phyloP scores from a whole-genome alignment of 2,329 filamentous ascomycete species.

The Fusarium luffae region DNA sequence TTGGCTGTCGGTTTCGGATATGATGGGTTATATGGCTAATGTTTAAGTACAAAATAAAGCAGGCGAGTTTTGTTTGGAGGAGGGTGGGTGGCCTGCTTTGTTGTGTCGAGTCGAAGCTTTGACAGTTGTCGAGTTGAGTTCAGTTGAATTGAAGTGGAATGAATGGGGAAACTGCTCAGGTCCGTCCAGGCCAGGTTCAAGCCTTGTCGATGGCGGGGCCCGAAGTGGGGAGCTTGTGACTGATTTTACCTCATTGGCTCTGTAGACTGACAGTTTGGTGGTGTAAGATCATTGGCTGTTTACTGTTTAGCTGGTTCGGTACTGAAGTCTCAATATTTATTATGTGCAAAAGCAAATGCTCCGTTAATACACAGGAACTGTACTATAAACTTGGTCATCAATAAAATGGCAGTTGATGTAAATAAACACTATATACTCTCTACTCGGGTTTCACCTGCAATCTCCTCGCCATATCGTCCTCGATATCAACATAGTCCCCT shows the following conservation, averaged over 20 bases:
- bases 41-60: not conserved
- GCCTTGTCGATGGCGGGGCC: conserved; percentile 31
- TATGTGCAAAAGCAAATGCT: not conserved
- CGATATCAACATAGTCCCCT: conserved; percentile 48
- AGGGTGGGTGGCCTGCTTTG: conserved; percentile 1
- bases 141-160: conserved; percentile 9
- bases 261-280: conserved; percentile 9
- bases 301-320: not conserved
- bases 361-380: not conserved
- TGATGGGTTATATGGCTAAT: not conserved
- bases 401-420: not conserved
- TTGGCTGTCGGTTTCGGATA: not conserved
- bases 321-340: not conserved
- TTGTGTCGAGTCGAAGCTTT: conserved; percentile 18
- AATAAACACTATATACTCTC: too few relatives aligned
- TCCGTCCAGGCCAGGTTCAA: conserved; percentile 25
- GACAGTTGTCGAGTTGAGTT: conserved; percentile 9
- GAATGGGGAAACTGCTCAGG: conserved; percentile 36
- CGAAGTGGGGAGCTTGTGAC: conserved; percentile 27
- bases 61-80: not conserved
- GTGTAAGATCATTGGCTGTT: conserved; percentile 47
- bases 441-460: not conserved
- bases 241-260: conserved; percentile 20
- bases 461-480: conserved; percentile 39
- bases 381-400: not conserved